A percentile compares a stretch with the other conserved stretches of the same genome.
These are phyloP conservation scores for Nicotiana attenuata DNA, from an alignment of 257 asterid genomes.

Conservation along the genomic window DNA sequence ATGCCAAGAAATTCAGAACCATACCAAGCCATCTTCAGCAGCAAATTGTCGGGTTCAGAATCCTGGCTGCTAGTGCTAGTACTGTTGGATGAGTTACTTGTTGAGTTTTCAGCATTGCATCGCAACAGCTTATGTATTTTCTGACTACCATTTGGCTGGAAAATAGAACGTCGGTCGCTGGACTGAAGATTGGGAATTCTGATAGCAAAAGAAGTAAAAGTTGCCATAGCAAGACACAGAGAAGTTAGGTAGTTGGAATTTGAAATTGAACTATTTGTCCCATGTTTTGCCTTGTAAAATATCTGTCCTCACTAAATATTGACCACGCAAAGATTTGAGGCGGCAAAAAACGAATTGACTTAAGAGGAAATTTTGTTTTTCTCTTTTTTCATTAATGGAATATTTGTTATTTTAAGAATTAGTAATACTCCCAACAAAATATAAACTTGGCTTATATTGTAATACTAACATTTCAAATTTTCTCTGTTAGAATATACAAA, in stretches of 20 bases:
- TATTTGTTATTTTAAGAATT: neutral
- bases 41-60: conserved; percentile 50
- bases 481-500: too few species aligned
- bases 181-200: conserved; percentile 17
- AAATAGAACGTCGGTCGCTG: conserved; percentile 11
- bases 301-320: conserved; percentile 10
- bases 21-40: conserved; percentile 83
- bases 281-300: neutral
- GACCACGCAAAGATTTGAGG: conserved; percentile 12
- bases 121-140: conserved; percentile 17
- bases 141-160: conserved; percentile 6
- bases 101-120: conserved; percentile 35
- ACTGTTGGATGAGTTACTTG: conserved; percentile 18
- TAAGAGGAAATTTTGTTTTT: neutral
- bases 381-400: neutral
- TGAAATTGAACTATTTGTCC: neutral
- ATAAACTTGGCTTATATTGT: too few species aligned
- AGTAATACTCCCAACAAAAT: too few species aligned
- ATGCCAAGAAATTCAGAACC: conserved; percentile 82
- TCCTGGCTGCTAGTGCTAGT: neutral
- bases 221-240: conserved; percentile 37
- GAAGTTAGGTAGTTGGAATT: neutral
- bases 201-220: conserved; percentile 26
- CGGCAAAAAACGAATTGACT: neutral
- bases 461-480: too few species aligned